A percentile compares a stretch with the other conserved stretches of the same genome.
These are phyloP conservation scores for Candolleomyces aberdarensis DNA, from an alignment of 768 basidiomycete genomes.

Conservation along the genomic window DNA sequence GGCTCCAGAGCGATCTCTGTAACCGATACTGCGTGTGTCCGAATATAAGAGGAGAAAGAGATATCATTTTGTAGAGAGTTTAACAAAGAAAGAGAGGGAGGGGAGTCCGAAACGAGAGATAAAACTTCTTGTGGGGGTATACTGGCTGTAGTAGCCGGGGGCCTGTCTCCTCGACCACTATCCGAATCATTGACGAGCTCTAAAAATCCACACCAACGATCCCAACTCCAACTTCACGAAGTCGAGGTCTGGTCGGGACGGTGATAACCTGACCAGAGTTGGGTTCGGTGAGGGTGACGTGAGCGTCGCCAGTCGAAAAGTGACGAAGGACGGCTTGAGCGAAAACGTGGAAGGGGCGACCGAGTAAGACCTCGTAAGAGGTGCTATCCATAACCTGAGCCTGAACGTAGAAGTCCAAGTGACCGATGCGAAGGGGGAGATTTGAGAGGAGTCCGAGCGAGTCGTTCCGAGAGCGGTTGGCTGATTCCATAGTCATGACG, in stretches of 20 bases:
- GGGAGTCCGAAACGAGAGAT: background rate
- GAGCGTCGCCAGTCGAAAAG: background rate
- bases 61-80: background rate
- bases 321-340: constrained; percentile 8
- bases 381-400: constrained; percentile 17
- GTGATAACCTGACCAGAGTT: constrained; percentile 11
- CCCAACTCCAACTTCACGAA: background rate
- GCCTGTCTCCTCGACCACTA: too few relatives aligned
- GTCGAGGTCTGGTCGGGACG: constrained; percentile 5
- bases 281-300: constrained; percentile 15
- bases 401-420: constrained; percentile 17
- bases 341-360: constrained; percentile 17
- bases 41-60: background rate
- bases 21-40: background rate
- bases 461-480: constrained; percentile 10
- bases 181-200: background rate
- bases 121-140: background rate
- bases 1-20: background rate
- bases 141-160: too few relatives aligned
- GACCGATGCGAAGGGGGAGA: constrained; percentile 12
- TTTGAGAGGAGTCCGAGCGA: constrained; percentile 17
- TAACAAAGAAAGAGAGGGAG: background rate
- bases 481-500: constrained; percentile 18
- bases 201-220: too few relatives aligned
- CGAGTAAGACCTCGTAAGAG: constrained; percentile 19